Percentiles rank a stretch among this genome's conserved stretches.
Conservation (phyloP, 2,329 filamentous ascomycete genomes). For the Pseudomassariella vexata region DNA sequence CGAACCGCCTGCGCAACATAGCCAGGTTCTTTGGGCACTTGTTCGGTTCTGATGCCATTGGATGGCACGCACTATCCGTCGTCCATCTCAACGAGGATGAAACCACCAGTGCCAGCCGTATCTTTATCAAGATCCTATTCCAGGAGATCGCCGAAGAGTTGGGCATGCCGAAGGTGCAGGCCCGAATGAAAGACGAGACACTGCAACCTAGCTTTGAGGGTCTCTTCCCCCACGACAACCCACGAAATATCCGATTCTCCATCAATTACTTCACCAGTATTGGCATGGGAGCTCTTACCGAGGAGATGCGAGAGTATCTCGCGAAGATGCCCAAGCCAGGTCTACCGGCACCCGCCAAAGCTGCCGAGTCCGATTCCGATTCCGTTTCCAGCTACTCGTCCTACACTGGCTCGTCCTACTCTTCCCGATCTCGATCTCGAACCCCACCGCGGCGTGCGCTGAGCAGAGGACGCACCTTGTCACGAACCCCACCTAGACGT, state of each 20-base stretch:
- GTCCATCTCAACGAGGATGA: constrained; percentile 95
- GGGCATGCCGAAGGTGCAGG: constrained; percentile 73
- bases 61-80: constrained; percentile 82
- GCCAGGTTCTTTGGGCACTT: constrained; percentile 92
- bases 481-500: constrained; percentile 25
- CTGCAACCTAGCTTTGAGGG: constrained; percentile 75
- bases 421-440: constrained; percentile 41
- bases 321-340: constrained; percentile 85
- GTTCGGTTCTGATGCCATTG: constrained; percentile 79
- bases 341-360: constrained; percentile 59
- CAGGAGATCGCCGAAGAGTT: constrained; percentile 85
- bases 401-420: constrained; percentile 59
- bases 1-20: constrained; percentile 90
- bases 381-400: constrained; percentile 76
- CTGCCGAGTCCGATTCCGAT: constrained; percentile 59
- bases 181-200: constrained; percentile 70
- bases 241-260: constrained; percentile 87
- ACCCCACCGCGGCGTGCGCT: constrained; percentile 29
- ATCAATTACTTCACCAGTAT: constrained; percentile 99
- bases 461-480: constrained; percentile 30
- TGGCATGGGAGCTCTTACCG: constrained; percentile 89
- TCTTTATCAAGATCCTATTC: constrained; percentile 97
- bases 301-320: constrained; percentile 88
- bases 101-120: constrained; percentile 91
- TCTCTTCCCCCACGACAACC: constrained; percentile 83